A percentile compares a stretch with the other conserved stretches of the same genome.
Evolutionary conservation across 2,329 filamentous ascomycete genomes (phyloP).

Genomic region (Phialophora verrucosa): DNA sequence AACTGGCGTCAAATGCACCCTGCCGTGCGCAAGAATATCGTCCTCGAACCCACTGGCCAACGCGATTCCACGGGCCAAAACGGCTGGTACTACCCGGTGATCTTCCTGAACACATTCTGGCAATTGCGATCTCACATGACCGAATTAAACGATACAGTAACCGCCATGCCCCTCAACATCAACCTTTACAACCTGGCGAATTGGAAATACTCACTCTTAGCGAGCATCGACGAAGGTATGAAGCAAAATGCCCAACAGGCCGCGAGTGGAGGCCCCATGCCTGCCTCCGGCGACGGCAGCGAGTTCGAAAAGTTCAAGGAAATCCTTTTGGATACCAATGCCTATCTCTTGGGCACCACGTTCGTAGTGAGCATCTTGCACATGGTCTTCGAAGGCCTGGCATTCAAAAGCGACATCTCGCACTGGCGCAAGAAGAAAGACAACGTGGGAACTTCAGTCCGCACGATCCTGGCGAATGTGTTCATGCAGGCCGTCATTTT

Average conservation of each 20-base stretch:
- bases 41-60: conserved; percentile 78
- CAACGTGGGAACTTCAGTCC: conserved; percentile 93
- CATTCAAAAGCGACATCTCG: conserved; percentile 95
- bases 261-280: conserved; percentile 71
- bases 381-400: conserved; percentile 92
- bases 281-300: conserved; percentile 82
- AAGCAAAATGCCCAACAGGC: conserved; percentile 81
- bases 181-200: conserved; percentile 79
- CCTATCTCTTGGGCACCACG: conserved; percentile 85
- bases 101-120: conserved; percentile 98
- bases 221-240: conserved; percentile 83
- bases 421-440: conserved; percentile 99
- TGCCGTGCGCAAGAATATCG: conserved; percentile 76
- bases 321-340: conserved; percentile 90
- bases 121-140: conserved; percentile 91
- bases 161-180: conserved; percentile 79
- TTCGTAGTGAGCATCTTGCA: conserved; percentile 84
- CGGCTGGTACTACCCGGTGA: conserved; percentile 88
- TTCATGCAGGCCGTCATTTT: conserved; percentile 98
- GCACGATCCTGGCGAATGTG: conserved; percentile 94
- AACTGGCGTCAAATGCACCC: conserved; percentile 71
- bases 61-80: conserved; percentile 85
- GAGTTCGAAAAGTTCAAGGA: conserved; percentile 99
- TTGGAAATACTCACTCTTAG: conserved; percentile 89
- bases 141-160: conserved; percentile 86